phyloP scores from a whole-genome alignment of 208 protist species.

The Trypanosoma grayi region DNA sequence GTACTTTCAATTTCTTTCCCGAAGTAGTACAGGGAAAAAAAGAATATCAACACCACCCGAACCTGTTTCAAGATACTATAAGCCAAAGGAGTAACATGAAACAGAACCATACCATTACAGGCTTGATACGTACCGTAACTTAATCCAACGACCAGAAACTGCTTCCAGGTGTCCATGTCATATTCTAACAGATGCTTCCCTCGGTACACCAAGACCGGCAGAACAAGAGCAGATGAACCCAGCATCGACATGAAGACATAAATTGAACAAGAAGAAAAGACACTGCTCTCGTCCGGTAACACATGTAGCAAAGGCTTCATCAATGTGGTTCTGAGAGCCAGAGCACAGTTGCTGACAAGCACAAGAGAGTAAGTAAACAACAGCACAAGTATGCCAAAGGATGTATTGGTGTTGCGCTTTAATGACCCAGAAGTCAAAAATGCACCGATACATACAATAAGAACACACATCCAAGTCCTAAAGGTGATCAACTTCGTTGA shows the following conservation, averaged over 20 bases:
- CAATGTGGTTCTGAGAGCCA: constrained; percentile 14
- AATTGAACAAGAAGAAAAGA: constrained; percentile 3
- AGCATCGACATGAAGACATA: constrained; percentile 5
- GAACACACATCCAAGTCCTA: constrained; percentile 11
- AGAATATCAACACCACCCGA: constrained; percentile 21
- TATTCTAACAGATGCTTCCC: constrained; percentile 3
- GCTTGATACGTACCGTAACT: constrained; percentile 17
- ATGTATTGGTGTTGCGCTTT: not conserved
- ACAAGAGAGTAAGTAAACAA: constrained; percentile 17
- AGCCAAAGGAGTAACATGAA: constrained; percentile 16
- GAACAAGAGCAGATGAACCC: not conserved
- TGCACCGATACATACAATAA: constrained; percentile 17
- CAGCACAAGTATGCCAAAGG: not conserved
- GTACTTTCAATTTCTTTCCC: constrained; percentile 13
- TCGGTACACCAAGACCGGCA: not conserved
- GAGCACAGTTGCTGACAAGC: constrained; percentile 17
- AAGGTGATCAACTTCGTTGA: not conserved
- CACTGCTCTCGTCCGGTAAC: not conserved
- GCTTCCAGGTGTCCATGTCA: constrained; percentile 7
- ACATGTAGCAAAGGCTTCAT: constrained; percentile 20
- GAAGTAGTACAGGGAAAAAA: constrained; percentile 22
- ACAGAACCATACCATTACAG: constrained; percentile 18
- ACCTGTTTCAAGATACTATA: constrained; percentile 25
- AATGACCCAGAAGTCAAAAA: constrained; percentile 15
- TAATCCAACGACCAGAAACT: constrained; percentile 1